Conservation (phyloP, 2,329 filamentous ascomycete species). For the Colletotrichum neosansevieriae region DNA sequence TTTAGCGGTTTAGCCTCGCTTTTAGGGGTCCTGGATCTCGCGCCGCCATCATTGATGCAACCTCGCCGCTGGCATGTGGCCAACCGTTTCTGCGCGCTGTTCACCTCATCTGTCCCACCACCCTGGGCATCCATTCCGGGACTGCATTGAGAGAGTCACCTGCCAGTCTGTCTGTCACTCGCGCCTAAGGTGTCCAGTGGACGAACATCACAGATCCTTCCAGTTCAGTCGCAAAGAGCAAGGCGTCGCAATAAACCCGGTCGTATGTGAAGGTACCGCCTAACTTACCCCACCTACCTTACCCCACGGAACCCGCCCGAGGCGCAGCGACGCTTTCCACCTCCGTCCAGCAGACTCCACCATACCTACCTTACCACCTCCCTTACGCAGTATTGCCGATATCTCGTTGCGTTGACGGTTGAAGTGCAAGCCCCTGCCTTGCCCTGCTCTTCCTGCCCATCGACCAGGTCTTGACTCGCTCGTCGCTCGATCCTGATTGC, state of each 20-base stretch:
- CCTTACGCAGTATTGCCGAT: background rate
- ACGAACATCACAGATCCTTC: background rate
- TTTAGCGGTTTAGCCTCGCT: conserved; percentile 13
- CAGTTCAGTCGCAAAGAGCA: no score
- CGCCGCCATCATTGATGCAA: conserved; percentile 1
- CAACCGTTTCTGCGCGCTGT: background rate
- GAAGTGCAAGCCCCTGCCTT: background rate
- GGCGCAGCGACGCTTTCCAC: conserved; percentile 11
- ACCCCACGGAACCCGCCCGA: conserved; percentile 34
- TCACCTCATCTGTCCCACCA: background rate
- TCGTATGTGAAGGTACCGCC: no score
- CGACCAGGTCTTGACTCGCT: conserved; percentile 26
- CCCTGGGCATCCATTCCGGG: conserved; percentile 3
- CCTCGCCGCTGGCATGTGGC: conserved; percentile 6
- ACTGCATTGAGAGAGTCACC: conserved; percentile 16
- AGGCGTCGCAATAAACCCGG: background rate
- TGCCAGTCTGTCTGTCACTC: conserved; percentile 10
- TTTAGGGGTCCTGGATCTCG: conserved; percentile 24
- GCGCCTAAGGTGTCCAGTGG: conserved; percentile 12
- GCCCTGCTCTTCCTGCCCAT: background rate
- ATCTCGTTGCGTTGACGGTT: background rate
- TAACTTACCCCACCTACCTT: background rate
- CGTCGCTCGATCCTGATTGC: conserved; percentile 10
- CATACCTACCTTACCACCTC: background rate
- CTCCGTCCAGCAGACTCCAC: no score